Evolutionary conservation across 1,139 yeast species (phyloP).

Genomic region (Pichia cactophila): DNA sequence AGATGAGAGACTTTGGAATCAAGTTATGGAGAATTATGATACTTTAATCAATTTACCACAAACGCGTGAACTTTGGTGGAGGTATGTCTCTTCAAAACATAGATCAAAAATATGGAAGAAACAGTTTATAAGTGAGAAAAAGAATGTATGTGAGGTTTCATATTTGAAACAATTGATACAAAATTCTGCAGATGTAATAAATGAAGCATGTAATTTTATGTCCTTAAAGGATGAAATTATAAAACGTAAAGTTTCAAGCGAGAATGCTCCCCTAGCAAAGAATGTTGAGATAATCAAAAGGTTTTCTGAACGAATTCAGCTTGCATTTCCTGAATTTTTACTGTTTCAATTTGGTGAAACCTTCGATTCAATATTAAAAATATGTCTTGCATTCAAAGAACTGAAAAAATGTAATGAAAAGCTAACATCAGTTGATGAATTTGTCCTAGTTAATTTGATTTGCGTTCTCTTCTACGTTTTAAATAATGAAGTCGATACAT

Average conservation of each 20-base stretch:
- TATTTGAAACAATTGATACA: slow-evolving; percentile 15
- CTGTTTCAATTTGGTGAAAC: slow-evolving; percentile 25
- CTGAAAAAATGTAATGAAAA: slow-evolving; percentile 10
- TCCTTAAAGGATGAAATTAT: slow-evolving; percentile 13
- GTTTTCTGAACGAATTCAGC: slow-evolving; percentile 18
- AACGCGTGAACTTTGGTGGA: slow-evolving; percentile 57
- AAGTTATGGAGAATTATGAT: slow-evolving; percentile 35
- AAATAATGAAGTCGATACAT: slow-evolving; percentile 30
- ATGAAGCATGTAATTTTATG: slow-evolving; percentile 26
- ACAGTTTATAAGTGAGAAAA: slow-evolving; percentile 32
- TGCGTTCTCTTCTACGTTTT: slow-evolving; percentile 23
- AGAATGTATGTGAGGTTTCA: slow-evolving; percentile 10
- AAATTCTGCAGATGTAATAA: slow-evolving; percentile 19
- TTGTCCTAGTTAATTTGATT: slow-evolving; percentile 18
- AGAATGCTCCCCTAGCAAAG: slow-evolving; percentile 9
- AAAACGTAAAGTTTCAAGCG: slow-evolving; percentile 12
- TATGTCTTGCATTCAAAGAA: slow-evolving; percentile 20
- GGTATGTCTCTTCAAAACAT: slow-evolving; percentile 48
- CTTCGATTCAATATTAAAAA: slow-evolving; percentile 24
- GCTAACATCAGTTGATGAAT: slow-evolving; percentile 9
- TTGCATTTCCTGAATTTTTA: slow-evolving; percentile 23
- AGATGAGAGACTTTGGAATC: slow-evolving; percentile 41
- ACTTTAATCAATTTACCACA: slow-evolving; percentile 31
- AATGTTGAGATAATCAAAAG: slow-evolving; percentile 20
- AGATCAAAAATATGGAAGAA: slow-evolving; percentile 46